Percentiles rank a stretch among this genome's conserved stretches.
These are phyloP conservation scores for Saccharomyces kudriavzevii DNA, from an alignment of 805 yeast species.

Conservation along the genomic window DNA sequence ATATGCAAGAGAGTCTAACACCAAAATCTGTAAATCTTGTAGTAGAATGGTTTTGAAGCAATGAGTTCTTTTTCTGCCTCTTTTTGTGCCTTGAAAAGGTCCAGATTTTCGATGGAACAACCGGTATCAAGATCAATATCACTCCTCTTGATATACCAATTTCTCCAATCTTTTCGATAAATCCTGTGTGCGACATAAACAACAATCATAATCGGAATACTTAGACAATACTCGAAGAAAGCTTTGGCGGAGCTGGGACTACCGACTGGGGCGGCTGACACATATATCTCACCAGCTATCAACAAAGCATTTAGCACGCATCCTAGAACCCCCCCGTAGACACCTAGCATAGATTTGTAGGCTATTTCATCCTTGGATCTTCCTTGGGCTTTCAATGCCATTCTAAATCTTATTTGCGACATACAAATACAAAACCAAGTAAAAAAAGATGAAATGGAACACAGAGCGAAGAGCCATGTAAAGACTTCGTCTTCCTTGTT, in stretches of 20 bases:
- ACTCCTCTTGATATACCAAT: conserved; percentile 32
- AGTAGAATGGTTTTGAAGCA: conserved; percentile 27
- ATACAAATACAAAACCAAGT: conserved; percentile 70
- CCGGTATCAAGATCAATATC: conserved; percentile 54
- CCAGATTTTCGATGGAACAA: conserved; percentile 42
- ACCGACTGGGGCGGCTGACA: conserved; percentile 53
- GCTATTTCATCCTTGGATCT: conserved; percentile 48
- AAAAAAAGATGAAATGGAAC: conserved; percentile 65
- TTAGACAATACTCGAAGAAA: conserved; percentile 47
- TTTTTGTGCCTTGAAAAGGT: conserved; percentile 36
- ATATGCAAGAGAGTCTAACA: conserved; percentile 18
- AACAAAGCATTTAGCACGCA: conserved; percentile 43
- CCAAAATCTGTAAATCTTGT: conserved; percentile 30
- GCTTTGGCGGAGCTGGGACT: conserved; percentile 30
- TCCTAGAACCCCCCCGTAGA: conserved; percentile 51
- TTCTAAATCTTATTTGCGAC: conserved; percentile 59
- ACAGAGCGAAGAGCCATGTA: conserved; percentile 63
- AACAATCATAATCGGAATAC: conserved; percentile 39
- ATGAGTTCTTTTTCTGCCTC: conserved; percentile 25
- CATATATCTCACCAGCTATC: conserved; percentile 54
- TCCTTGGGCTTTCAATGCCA: conserved; percentile 46
- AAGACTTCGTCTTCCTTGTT: conserved; percentile 48
- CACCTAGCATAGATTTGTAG: conserved; percentile 45
- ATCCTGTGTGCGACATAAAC: conserved; percentile 40
- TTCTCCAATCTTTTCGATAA: conserved; percentile 30